Base-by-base conservation (phyloP, 2,329 filamentous ascomycete genomes). In the Colletotrichum destructivum region DNA sequence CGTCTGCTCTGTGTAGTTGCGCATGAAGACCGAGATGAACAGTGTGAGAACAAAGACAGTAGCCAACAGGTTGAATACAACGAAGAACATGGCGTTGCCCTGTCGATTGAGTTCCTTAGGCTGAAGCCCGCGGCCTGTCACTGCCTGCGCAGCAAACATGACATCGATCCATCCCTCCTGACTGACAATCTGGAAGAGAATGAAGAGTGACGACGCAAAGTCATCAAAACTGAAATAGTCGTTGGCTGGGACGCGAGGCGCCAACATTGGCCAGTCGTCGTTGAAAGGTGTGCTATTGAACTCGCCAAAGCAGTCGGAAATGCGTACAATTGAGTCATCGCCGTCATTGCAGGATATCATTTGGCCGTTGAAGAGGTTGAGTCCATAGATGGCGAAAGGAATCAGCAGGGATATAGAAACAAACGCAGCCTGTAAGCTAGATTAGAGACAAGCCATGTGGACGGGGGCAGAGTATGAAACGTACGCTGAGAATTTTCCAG, bases 11-110 rank as follows among this genome's bases (percentile, higher is more conserved):
- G 96, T 99, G 82, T 99, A 99, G 81, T 98, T 99, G 73, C 96
- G 94, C 96, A 99, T 99, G 81, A 99, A 99, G 73, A 99, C 96
- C 68, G 96, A 98, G 59, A 99, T 97, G 81, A 99, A 99, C 79
- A 99, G 86, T 1, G 96, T 99, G 79, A 99, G 88, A 73, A 99
- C 93, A 83, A 99, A 99, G 74, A 99, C 96, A 0, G 96, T 96
- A 42, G 95, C 95, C 77, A 99, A 88, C 79, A 99, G 89, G 82
- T 99, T 99, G 90, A 98, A 99, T 5, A 96, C 88, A 67, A 99
- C 90, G 80, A 99, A 98, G 86, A 98, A 99, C 46, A 98, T 81
- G 0, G 94, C 95, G 75, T 99, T 98, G 51, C 93, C 95, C 77
- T 95, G 90, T 1, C 93, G 89, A 2, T 89, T 86, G 73, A 91